Evolutionary conservation across 352 stramenopile species (phyloP).

Genomic region (Phytopythium cucurbitacearum): DNA sequence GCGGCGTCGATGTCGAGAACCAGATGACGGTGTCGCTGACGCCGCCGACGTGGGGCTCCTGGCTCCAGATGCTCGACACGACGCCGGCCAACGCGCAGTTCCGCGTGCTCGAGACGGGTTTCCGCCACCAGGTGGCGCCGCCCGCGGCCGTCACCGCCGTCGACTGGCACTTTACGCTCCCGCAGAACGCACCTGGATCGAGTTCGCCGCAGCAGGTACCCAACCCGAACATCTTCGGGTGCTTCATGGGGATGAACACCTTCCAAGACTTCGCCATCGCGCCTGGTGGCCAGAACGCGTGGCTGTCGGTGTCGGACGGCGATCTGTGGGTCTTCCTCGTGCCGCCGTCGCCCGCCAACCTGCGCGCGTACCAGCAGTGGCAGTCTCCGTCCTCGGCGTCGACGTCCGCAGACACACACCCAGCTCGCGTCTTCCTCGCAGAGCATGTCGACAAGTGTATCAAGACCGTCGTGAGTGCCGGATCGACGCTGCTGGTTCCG

Average conservation of each 20-base stretch:
- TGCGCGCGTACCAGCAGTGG: slow-evolving; percentile 59
- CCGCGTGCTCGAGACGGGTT: slow-evolving; percentile 35
- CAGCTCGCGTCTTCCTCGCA: slow-evolving; percentile 46
- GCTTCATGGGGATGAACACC: slow-evolving; percentile 40
- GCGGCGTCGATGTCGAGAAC: slow-evolving; percentile 27
- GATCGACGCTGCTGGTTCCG: slow-evolving; percentile 51
- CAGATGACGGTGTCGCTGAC: slow-evolving; percentile 36
- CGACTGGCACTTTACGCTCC: slow-evolving; percentile 43
- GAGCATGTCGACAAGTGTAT: slow-evolving; percentile 73
- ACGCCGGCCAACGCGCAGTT: slow-evolving; percentile 51
- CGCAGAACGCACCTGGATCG: slow-evolving; percentile 2
- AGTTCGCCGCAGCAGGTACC: slow-evolving; percentile 9
- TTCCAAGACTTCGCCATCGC: slow-evolving; percentile 70
- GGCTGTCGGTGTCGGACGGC: slow-evolving; percentile 60
- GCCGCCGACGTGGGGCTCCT: slow-evolving; percentile 22
- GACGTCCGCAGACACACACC: slow-evolving; percentile 3
- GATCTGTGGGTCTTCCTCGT: slow-evolving; percentile 68
- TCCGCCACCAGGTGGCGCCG: slow-evolving; percentile 31
- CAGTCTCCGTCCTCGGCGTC: slow-evolving; percentile 10
- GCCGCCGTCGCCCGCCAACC: slow-evolving; percentile 37
- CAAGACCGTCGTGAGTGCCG: slow-evolving; percentile 50
- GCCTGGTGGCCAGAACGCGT: slow-evolving; percentile 46
- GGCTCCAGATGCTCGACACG: slow-evolving; percentile 9
- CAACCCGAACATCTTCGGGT: slow-evolving; percentile 42
- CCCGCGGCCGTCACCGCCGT: slow-evolving; percentile 46